A percentile compares a stretch with the other conserved stretches of the same genome.
Conservation (phyloP, 805 yeast species). For the Pichia insulana region DNA sequence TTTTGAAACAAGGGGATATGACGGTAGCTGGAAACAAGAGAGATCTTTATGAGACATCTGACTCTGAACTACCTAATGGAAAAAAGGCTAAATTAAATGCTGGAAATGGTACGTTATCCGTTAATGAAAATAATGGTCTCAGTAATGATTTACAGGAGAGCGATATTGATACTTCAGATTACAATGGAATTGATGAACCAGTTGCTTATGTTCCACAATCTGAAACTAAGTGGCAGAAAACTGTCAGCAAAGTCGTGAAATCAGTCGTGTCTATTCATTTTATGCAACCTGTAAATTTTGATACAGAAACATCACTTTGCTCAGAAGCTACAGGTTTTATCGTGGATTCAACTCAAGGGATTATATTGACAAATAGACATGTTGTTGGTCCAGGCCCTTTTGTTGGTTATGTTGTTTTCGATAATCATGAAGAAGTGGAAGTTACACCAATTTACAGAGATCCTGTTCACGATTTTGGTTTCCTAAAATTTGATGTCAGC, state of each 20-base stretch:
- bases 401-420: slow-evolving; percentile 83
- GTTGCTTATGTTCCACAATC: slow-evolving; percentile 11
- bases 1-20: no score
- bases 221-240: slow-evolving; percentile 58
- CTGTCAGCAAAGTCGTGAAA: slow-evolving; percentile 73
- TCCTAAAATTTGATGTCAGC: slow-evolving; percentile 66
- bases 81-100: no score
- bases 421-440: slow-evolving; percentile 88
- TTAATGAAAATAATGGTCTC: background rate
- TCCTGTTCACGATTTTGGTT: slow-evolving; percentile 94
- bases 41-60: no score
- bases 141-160: slow-evolving; percentile 1
- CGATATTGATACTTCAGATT: background rate
- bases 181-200: background rate
- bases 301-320: slow-evolving; percentile 71
- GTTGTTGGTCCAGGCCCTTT: slow-evolving; percentile 96
- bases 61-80: no score
- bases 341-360: slow-evolving; percentile 74
- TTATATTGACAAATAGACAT: slow-evolving; percentile 85
- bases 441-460: slow-evolving; percentile 84
- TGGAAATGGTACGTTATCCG: background rate
- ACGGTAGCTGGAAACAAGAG: no score
- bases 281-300: slow-evolving; percentile 78
- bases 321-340: slow-evolving; percentile 95
- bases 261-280: slow-evolving; percentile 87